Evolutionary conservation across 169 alveolate genomes (phyloP).

Genomic region (Cryptosporidium parvum): DNA sequence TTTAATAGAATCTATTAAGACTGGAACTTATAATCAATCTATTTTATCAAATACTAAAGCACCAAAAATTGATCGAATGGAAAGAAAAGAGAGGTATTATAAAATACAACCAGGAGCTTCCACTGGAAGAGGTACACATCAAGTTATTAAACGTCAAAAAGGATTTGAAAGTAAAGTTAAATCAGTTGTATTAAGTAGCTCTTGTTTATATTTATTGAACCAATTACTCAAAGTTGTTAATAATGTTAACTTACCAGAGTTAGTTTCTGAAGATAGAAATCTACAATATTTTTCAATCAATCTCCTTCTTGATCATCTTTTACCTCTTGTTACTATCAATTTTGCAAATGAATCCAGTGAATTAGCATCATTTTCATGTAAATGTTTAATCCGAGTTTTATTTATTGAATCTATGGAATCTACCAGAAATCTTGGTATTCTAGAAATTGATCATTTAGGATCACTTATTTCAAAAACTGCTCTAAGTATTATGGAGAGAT

Average conservation of each 20-base stretch:
- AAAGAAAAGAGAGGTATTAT: constrained; percentile 28
- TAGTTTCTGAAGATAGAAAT: not conserved
- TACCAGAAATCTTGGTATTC: not conserved
- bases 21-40: not conserved
- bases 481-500: constrained; percentile 47
- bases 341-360: constrained; percentile 51
- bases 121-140: constrained; percentile 69
- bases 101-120: constrained; percentile 71
- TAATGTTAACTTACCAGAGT: constrained; percentile 1
- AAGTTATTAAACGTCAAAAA: constrained; percentile 41
- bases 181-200: constrained; percentile 24
- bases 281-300: not conserved
- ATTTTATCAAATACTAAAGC: not conserved
- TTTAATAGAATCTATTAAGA: not conserved
- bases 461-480: constrained; percentile 29
- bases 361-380: constrained; percentile 47
- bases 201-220: constrained; percentile 40
- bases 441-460: constrained; percentile 40
- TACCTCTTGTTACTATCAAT: constrained; percentile 1
- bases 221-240: constrained; percentile 25
- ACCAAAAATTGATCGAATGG: not conserved
- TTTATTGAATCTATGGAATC: constrained; percentile 22
- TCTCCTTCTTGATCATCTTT: not conserved
- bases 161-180: constrained; percentile 52
- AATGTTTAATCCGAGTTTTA: constrained; percentile 6